A percentile compares a stretch with the other conserved stretches of the same genome.
Evolutionary conservation across 169 alveolate genomes (phyloP).

Genomic region (Cryptosporidium tyzzeri): DNA sequence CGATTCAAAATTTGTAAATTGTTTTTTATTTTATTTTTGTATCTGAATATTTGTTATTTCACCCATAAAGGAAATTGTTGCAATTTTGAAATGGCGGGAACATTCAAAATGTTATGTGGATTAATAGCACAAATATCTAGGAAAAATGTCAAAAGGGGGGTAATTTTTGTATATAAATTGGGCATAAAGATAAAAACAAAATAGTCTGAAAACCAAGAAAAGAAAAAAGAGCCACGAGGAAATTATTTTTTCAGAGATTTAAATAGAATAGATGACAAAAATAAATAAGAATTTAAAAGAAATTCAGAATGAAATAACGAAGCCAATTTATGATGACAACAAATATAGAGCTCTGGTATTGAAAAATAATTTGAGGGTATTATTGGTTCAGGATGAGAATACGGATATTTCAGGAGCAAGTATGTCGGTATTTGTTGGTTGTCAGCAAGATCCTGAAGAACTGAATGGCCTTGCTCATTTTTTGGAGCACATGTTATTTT

Average conservation of each 20-base stretch:
- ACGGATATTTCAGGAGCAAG: constrained; percentile 51
- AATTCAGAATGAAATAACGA: background rate
- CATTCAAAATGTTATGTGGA: background rate
- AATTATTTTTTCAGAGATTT: too few species aligned
- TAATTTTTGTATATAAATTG: background rate
- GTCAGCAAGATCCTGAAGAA: constrained; percentile 85
- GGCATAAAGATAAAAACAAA: background rate
- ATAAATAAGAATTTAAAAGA: background rate
- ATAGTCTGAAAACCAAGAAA: background rate
- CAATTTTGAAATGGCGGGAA: constrained; percentile 9
- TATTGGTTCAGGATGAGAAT: constrained; percentile 41
- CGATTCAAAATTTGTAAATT: background rate
- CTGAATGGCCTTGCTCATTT: constrained; percentile 93
- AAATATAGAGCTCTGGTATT: constrained; percentile 36
- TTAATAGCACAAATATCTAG: background rate
- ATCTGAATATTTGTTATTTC: background rate
- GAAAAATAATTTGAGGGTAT: constrained; percentile 32
- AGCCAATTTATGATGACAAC: constrained; percentile 47
- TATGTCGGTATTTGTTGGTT: constrained; percentile 86
- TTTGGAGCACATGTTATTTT: constrained; percentile 93
- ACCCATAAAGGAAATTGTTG: background rate
- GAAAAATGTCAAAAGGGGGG: constrained; percentile 10
- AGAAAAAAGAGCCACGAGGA: background rate
- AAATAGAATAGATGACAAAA: background rate
- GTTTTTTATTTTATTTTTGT: background rate